A percentile compares a stretch with the other conserved stretches of the same genome.
Conservation (phyloP, 768 basidiomycete genomes). For the Suillus discolor region DNA sequence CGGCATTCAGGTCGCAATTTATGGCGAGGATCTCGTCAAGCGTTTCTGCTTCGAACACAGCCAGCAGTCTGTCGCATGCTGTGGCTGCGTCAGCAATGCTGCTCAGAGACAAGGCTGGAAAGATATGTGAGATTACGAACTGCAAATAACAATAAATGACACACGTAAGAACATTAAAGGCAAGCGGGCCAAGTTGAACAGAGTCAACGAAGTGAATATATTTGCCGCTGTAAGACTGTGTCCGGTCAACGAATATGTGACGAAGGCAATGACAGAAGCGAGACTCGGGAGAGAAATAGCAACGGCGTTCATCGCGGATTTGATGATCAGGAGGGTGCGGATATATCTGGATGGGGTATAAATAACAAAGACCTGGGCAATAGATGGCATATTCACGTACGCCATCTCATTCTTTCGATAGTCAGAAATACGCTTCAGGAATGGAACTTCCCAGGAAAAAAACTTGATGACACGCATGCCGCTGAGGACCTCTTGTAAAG, state of each 20-base stretch:
- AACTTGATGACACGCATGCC: slow-evolving; percentile 94
- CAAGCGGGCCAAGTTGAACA: slow-evolving; percentile 82
- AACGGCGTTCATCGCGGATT: slow-evolving; percentile 68
- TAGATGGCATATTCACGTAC: slow-evolving; percentile 34
- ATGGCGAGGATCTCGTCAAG: slow-evolving; percentile 58
- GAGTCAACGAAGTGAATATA: slow-evolving; percentile 82
- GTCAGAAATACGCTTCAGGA: slow-evolving; percentile 69
- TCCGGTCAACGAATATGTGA: slow-evolving; percentile 76
- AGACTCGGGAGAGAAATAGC: slow-evolving; percentile 74
- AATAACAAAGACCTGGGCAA: slow-evolving; percentile 11
- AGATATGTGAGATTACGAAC: slow-evolving; percentile 12
- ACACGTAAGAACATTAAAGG: slow-evolving; percentile 74
- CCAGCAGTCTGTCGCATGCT: slow-evolving; percentile 74
- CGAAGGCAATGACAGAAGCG: slow-evolving; percentile 75
- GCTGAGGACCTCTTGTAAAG: slow-evolving; percentile 86
- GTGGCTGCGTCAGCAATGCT: slow-evolving; percentile 85
- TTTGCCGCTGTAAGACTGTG: slow-evolving; percentile 68
- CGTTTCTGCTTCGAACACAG: slow-evolving; percentile 84
- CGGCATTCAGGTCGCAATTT: slow-evolving; percentile 58
- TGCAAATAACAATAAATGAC: slow-evolving; percentile 14
- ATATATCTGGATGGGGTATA: slow-evolving; percentile 47
- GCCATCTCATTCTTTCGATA: slow-evolving; percentile 73
- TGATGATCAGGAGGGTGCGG: slow-evolving; percentile 64
- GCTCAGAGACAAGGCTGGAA: slow-evolving; percentile 65
- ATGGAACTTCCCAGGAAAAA: slow-evolving; percentile 87